Base-by-base conservation (phyloP, 148 eudicot species). In the Amaranthus cruentus region DNA sequence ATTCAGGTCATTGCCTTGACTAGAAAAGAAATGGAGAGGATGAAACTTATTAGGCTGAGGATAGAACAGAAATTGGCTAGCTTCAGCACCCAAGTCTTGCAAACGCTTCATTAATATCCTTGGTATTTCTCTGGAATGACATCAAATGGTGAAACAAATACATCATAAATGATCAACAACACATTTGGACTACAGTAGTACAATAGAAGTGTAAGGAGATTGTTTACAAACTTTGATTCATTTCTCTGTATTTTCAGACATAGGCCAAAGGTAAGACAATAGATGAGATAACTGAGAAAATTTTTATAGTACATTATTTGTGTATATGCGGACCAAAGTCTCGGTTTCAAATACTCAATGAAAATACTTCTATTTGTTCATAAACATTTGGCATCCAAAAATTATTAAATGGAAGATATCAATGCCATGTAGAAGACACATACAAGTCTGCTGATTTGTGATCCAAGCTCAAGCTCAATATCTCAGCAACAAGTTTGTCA, bases 71-170 rank as follows among this genome's bases (percentile, higher is more conserved):
- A 90, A 93, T 77, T 86, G 88, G 78, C 84, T 83, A 68, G 83
- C 93, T 91, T 95, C 97, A 70, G 94, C 99, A 76, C 99, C 96
- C 76, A 90, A 80, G 58, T 85, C 84, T 73, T 62, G 60, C 63
- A 95, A 87, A 78, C 75, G 85, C 67, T 85, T 80, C 71, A 86
- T 90, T 56, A 95, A 73, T 73, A 85, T 72, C 43, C 79, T 81
- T 18, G 90, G 86, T 58, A 87, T 88, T 85, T 83, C 87, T 67
- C 99, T 95, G 87, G 76, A 18, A 73, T 57, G 5, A 64, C 15
- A 68, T 12, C 65, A 56, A 55, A 64, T 7, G 11, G 6, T 2
- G 61, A 5, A 51, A 56, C 18, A 21, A 51, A 56, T 0, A 21
- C 4, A 6, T 42, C 46, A 28, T 38, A 21, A 51, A 69, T 53